Conservation (phyloP, 768 basidiomycete species). For the Lactifluus pinguis region DNA sequence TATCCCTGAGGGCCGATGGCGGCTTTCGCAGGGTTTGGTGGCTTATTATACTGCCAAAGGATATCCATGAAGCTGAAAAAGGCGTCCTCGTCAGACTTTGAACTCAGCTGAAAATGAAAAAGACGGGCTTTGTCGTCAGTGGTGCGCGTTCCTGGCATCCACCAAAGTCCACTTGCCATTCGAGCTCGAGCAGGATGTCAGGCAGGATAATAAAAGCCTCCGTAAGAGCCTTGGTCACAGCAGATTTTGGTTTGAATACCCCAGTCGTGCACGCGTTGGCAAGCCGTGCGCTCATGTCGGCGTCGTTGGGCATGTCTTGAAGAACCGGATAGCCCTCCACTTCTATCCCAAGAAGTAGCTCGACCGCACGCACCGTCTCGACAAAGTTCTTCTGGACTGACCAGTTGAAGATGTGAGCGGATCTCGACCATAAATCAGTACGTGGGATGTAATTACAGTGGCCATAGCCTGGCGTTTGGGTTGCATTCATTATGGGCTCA, state of each 20-base stretch:
- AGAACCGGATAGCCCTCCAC: not conserved
- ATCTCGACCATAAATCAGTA: not conserved
- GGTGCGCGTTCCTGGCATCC: not conserved
- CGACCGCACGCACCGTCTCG: constrained; percentile 2
- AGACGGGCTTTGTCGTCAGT: constrained; percentile 12
- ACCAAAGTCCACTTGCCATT: not conserved
- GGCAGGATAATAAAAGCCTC: constrained; percentile 5
- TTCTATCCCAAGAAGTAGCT: constrained; percentile 9
- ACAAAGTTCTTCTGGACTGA: not conserved
- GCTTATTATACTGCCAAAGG: constrained; percentile 64
- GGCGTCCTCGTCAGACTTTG: not conserved
- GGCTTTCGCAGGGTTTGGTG: constrained; percentile 54
- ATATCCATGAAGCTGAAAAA: constrained; percentile 65
- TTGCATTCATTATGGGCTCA: constrained; percentile 68
- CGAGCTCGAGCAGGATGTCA: not conserved
- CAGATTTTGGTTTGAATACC: not conserved
- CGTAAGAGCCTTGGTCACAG: not conserved
- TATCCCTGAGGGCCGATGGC: no score
- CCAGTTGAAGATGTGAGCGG: not conserved
- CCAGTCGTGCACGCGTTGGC: not conserved
- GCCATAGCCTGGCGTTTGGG: constrained; percentile 57
- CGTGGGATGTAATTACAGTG: constrained; percentile 39
- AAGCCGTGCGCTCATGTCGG: not conserved
- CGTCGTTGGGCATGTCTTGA: not conserved
- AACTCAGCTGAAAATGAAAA: not conserved